phyloP scores from a whole-genome alignment of 495 filamentous ascomycete species.

The Penicillium dipodomyicola region DNA sequence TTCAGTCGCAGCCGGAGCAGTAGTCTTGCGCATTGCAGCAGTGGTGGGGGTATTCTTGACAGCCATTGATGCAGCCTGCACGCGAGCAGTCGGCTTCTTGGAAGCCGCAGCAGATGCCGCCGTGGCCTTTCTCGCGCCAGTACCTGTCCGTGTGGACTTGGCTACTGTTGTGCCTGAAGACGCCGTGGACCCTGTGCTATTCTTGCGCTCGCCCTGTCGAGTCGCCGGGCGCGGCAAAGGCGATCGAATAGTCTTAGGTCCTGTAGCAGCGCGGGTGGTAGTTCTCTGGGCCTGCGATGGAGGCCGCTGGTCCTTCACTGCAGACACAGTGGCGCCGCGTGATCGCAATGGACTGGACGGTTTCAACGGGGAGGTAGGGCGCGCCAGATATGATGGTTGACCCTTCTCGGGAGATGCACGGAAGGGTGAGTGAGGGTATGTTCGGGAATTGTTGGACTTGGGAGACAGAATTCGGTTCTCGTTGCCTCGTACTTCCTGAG shows the following conservation, averaged over 20 bases:
- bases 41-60: conserved; percentile 38
- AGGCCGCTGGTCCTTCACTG: conserved; percentile 26
- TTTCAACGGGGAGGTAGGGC: conserved; percentile 55
- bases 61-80: conserved; percentile 35
- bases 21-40: conserved; percentile 35
- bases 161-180: conserved; percentile 59
- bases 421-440: conserved; percentile 59
- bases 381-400: conserved; percentile 49
- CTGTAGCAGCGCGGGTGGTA: conserved; percentile 30
- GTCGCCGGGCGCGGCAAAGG: conserved; percentile 41
- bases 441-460: conserved; percentile 74
- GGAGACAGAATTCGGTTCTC: conserved; percentile 70
- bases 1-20: conserved; percentile 34
- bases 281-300: conserved; percentile 36
- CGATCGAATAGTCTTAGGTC: conserved; percentile 31
- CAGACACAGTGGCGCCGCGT: conserved; percentile 34
- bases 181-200: conserved; percentile 43
- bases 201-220: conserved; percentile 46
- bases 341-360: conserved; percentile 51
- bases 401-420: conserved; percentile 44
- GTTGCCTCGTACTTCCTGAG: conserved; percentile 45
- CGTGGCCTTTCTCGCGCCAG: conserved; percentile 47
- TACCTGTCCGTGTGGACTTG: conserved; percentile 49
- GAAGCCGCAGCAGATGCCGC: conserved; percentile 45
- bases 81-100: conserved; percentile 43